These are phyloP conservation scores for Botrytis byssoidea DNA, from an alignment of 2,329 filamentous ascomycete genomes.

Conservation along the genomic window DNA sequence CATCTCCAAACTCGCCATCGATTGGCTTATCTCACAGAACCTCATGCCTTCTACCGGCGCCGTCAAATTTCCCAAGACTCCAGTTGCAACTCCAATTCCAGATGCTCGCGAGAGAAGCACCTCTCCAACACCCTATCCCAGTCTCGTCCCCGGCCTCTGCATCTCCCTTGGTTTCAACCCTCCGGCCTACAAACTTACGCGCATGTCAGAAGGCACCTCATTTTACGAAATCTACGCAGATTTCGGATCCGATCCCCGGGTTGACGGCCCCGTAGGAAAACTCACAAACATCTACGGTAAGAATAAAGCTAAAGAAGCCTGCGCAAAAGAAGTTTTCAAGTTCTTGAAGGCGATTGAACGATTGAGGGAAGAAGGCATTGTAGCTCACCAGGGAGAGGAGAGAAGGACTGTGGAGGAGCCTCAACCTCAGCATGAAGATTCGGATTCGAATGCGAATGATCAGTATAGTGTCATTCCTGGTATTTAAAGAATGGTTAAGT, in stretches of 20 bases:
- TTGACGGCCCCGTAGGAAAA: slow-evolving; percentile 43
- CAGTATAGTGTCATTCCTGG: neutral
- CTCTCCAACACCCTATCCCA: slow-evolving; percentile 13
- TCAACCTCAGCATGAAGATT: neutral
- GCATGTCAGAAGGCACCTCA: slow-evolving; percentile 17
- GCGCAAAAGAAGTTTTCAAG: slow-evolving; percentile 44
- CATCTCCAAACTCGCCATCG: slow-evolving; percentile 38
- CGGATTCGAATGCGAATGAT: neutral
- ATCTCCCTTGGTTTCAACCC: slow-evolving; percentile 29
- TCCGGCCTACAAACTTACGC: slow-evolving; percentile 31
- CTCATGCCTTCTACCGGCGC: slow-evolving; percentile 34
- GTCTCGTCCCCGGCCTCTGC: slow-evolving; percentile 32
- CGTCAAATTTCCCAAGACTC: slow-evolving; percentile 32
- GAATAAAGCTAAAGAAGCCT: slow-evolving; percentile 50
- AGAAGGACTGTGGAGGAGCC: neutral
- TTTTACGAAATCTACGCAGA: slow-evolving; percentile 35
- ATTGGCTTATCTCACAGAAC: slow-evolving; percentile 36
- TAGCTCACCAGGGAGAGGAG: slow-evolving; percentile 24
- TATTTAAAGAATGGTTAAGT: neutral
- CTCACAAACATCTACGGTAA: slow-evolving; percentile 46
- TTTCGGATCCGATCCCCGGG: slow-evolving; percentile 33
- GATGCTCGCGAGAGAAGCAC: neutral
- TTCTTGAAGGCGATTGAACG: slow-evolving; percentile 42
- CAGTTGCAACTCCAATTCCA: slow-evolving; percentile 10
- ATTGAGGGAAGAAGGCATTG: slow-evolving; percentile 26